Percentiles rank a stretch among this genome's conserved stretches.
Conservation (phyloP, 176 grass and related monocot species). For the Carex pumila region DNA sequence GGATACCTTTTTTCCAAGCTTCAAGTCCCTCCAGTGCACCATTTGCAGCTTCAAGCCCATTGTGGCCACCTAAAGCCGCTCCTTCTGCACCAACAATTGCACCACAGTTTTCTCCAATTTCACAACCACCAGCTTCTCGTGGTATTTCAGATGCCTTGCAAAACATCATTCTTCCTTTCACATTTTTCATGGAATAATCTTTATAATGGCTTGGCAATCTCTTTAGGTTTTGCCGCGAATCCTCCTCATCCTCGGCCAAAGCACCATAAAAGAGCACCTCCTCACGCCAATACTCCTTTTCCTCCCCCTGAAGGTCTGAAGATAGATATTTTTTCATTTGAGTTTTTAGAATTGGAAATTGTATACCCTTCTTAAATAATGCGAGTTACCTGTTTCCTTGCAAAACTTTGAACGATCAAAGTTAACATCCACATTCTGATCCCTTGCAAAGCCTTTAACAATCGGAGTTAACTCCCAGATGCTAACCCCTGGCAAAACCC, state of each 20-base stretch:
- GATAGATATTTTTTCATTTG: background rate
- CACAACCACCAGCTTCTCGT: slow-evolving; percentile 32
- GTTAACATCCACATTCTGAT: background rate
- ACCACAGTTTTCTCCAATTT: slow-evolving; percentile 40
- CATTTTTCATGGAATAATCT: slow-evolving; percentile 1
- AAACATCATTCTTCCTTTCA: slow-evolving; percentile 2
- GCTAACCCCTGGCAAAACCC: background rate
- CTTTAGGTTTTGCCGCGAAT: slow-evolving; percentile 27
- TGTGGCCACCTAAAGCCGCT: slow-evolving; percentile 27
- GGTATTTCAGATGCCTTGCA: slow-evolving; percentile 34
- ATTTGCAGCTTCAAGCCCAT: slow-evolving; percentile 34
- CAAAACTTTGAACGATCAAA: background rate
- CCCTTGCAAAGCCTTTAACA: background rate
- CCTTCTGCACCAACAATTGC: slow-evolving; percentile 25
- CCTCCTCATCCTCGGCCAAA: slow-evolving; percentile 31
- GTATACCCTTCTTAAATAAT: background rate
- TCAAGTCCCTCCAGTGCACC: background rate
- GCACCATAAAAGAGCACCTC: slow-evolving; percentile 37
- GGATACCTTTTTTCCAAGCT: slow-evolving; percentile 13
- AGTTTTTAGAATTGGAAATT: slow-evolving; percentile 8
- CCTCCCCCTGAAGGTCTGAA: slow-evolving; percentile 42
- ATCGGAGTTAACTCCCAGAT: background rate
- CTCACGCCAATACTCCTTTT: slow-evolving; percentile 38
- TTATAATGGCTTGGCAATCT: slow-evolving; percentile 5
- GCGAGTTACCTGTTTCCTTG: background rate